Evolutionary conservation across 768 basidiomycete species (phyloP).

Genomic region (Steccherinum ochraceum): DNA sequence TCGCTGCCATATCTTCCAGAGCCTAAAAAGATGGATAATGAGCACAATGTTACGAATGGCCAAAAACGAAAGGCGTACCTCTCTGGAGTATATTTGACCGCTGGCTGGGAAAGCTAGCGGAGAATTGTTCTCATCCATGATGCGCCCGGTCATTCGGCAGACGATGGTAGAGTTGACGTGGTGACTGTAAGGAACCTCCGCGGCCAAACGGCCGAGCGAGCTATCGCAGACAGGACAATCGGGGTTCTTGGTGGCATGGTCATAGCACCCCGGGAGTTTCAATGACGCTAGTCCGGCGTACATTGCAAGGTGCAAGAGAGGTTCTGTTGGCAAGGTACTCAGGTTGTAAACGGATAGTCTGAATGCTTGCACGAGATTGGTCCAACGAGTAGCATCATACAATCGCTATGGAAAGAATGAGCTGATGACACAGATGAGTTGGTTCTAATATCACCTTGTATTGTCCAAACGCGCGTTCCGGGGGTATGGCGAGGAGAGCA

Average conservation of each 20-base stretch:
- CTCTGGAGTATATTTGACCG: conserved; percentile 89
- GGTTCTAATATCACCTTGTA: conserved; percentile 65
- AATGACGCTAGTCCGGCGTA: conserved; percentile 90
- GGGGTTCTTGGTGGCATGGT: conserved; percentile 54
- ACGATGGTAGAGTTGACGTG: conserved; percentile 96
- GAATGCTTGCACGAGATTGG: conserved; percentile 66
- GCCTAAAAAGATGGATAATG: no score
- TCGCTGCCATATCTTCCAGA: conserved; percentile 80
- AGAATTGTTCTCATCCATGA: conserved; percentile 93
- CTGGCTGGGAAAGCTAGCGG: conserved; percentile 82
- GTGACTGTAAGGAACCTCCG: conserved; percentile 87
- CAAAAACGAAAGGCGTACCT: conserved; percentile 47
- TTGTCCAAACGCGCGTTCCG: conserved; percentile 63
- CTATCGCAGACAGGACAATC: conserved; percentile 91
- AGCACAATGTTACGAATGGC: no score
- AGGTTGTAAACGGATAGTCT: conserved; percentile 81
- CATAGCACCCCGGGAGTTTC: conserved; percentile 82
- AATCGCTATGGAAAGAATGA: conserved; percentile 48
- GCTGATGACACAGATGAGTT: not conserved
- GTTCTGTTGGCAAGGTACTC: conserved; percentile 82
- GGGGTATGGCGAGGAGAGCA: conserved; percentile 68
- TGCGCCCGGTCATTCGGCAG: conserved; percentile 83
- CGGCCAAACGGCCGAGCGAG: conserved; percentile 68
- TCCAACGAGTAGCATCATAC: conserved; percentile 81
- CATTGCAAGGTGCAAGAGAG: conserved; percentile 79